These are phyloP conservation scores for Erysimum pusillum DNA, from an alignment of 441 rosid genomes.

Conservation along the genomic window DNA sequence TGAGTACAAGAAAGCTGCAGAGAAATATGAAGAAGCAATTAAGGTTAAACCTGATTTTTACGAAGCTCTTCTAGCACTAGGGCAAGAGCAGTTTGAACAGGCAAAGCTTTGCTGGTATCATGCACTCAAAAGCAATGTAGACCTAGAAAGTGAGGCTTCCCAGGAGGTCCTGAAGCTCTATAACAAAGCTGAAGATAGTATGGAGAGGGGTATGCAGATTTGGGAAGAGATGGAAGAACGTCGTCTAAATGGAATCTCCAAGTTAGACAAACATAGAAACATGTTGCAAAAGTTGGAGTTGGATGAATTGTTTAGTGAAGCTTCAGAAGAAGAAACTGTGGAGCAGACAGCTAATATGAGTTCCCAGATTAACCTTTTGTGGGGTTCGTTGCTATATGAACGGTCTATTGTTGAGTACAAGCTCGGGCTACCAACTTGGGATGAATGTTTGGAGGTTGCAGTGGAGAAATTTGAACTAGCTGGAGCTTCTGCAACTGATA, in stretches of 20 bases:
- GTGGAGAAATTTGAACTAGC: conserved; percentile 96
- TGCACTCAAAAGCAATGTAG: conserved; percentile 73
- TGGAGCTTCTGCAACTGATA: conserved; percentile 92
- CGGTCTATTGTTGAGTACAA: conserved; percentile 88
- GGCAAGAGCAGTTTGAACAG: conserved; percentile 87
- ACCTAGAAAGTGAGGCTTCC: conserved; percentile 67
- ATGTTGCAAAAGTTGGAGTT: conserved; percentile 72
- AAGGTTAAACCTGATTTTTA: conserved; percentile 88
- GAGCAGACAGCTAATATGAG: conserved; percentile 86
- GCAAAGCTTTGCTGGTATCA: conserved; percentile 96
- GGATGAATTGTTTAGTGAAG: conserved; percentile 64
- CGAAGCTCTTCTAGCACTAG: conserved; percentile 91
- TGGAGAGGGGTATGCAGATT: conserved; percentile 94
- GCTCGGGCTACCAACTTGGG: conserved; percentile 89
- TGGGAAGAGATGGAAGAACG: conserved; percentile 91
- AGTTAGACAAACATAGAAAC: conserved; percentile 60
- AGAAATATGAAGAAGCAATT: conserved; percentile 78
- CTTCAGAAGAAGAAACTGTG: conserved; percentile 67
- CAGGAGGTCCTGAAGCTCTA: conserved; percentile 83
- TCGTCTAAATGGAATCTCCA: conserved; percentile 70
- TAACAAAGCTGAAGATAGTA: conserved; percentile 88
- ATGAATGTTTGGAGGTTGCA: conserved; percentile 93
- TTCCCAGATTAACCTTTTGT: conserved; percentile 86
- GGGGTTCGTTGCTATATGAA: conserved; percentile 95
- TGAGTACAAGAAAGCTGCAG: conserved; percentile 74